phyloP scores from a whole-genome alignment of 1,139 yeast species.

The Pneumocystis jirovecii region DNA sequence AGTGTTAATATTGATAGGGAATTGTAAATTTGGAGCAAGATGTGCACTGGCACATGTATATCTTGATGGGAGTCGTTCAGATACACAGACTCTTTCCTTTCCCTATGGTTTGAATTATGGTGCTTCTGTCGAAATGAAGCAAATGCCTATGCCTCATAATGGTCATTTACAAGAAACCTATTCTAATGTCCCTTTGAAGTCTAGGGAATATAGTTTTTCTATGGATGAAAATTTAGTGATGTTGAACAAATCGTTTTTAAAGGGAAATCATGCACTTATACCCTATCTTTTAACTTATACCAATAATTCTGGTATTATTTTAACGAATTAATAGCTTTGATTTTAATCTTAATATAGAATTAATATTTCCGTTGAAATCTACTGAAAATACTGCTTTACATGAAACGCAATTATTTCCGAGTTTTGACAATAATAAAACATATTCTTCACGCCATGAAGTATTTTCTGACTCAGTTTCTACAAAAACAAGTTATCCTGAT shows the following conservation, averaged over 20 bases:
- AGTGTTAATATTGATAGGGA: constrained; percentile 33
- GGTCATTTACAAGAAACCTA: background rate
- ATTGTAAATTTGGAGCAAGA: constrained; percentile 82
- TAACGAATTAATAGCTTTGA: background rate
- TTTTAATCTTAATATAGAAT: background rate
- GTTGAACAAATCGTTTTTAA: background rate
- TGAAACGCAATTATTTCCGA: background rate
- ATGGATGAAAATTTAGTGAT: background rate
- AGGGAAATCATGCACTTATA: background rate
- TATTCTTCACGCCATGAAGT: background rate
- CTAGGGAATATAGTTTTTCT: background rate
- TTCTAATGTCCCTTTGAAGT: background rate
- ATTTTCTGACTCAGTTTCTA: background rate
- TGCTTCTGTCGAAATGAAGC: background rate
- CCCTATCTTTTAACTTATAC: background rate
- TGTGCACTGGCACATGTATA: constrained; percentile 80
- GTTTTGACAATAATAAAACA: background rate
- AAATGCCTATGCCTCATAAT: background rate
- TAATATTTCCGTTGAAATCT: background rate
- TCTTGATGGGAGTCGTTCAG: constrained; percentile 69
- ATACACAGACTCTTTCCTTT: background rate
- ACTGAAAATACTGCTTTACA: background rate
- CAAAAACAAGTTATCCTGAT: background rate
- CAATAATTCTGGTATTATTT: background rate
- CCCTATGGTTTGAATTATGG: background rate